These are phyloP conservation scores for Viola odorata DNA, from an alignment of 345 rosid genomes.

Conservation along the genomic window DNA sequence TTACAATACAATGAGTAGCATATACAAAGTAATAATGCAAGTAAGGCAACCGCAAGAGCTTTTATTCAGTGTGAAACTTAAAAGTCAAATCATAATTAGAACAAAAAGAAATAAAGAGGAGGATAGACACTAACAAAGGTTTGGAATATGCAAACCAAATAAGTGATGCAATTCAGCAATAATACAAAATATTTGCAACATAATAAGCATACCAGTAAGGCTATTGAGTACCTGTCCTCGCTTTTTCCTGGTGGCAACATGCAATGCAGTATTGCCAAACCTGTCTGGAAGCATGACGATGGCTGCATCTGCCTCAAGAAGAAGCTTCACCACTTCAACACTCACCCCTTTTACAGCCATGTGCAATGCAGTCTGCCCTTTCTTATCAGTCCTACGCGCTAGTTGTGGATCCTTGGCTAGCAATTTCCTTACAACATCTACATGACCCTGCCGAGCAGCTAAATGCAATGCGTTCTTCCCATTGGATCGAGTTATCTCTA, in stretches of 20 bases:
- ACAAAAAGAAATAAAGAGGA: too few species aligned
- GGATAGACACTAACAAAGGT: too few species aligned
- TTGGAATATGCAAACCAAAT: too few species aligned
- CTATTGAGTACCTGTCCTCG: constrained; percentile 52
- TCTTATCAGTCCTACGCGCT: constrained; percentile 81
- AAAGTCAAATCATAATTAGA: too few species aligned
- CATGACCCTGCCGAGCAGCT: constrained; percentile 88
- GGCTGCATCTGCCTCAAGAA: constrained; percentile 66
- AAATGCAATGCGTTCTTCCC: constrained; percentile 91
- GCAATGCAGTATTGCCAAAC: constrained; percentile 75
- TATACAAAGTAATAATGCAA: too few species aligned
- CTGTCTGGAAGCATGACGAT: constrained; percentile 82
- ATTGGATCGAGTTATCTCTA: constrained; percentile 58
- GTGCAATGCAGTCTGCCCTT: constrained; percentile 90
- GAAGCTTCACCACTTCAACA: constrained; percentile 56
- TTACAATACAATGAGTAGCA: too few species aligned
- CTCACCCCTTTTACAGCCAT: constrained; percentile 96
- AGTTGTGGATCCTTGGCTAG: constrained; percentile 64
- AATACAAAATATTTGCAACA: too few species aligned
- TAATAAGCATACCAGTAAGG: neutral
- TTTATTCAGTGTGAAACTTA: too few species aligned
- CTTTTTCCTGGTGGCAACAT: constrained; percentile 84
- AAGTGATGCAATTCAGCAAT: too few species aligned
- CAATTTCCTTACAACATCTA: constrained; percentile 62
- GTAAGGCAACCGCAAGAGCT: too few species aligned